Evolutionary conservation across 2,329 filamentous ascomycete species (phyloP).

Genomic region (Epichloe amarillans): DNA sequence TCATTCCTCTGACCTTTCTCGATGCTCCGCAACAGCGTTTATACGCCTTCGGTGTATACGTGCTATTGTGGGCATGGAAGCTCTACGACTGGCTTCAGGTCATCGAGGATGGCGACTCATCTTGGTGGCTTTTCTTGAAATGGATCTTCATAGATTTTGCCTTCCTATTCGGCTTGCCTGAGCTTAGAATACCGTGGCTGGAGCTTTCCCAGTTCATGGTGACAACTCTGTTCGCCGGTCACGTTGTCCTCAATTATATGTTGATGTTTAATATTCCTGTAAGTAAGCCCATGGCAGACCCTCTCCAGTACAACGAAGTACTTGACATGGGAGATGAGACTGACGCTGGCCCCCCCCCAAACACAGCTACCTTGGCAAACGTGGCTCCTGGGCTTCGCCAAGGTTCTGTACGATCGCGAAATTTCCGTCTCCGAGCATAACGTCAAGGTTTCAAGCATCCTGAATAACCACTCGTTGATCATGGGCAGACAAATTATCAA

Average conservation of each 20-base stretch:
- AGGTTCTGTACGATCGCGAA: constrained; percentile 83
- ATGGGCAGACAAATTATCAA: constrained; percentile 96
- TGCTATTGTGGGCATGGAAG: constrained; percentile 65
- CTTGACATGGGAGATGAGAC: neutral
- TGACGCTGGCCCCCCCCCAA: neutral
- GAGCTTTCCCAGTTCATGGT: constrained; percentile 73
- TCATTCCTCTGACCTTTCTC: constrained; percentile 70
- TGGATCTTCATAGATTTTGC: constrained; percentile 79
- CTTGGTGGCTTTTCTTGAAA: constrained; percentile 85
- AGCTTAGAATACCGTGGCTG: constrained; percentile 88
- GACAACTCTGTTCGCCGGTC: constrained; percentile 54
- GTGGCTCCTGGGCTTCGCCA: constrained; percentile 60
- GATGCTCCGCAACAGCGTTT: constrained; percentile 86
- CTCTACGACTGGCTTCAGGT: constrained; percentile 74
- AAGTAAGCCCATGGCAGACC: constrained; percentile 16
- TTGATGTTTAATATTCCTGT: constrained; percentile 87
- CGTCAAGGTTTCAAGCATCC: constrained; percentile 75
- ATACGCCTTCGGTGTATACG: constrained; percentile 72
- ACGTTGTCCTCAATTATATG: constrained; percentile 65
- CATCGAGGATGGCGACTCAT: constrained; percentile 70
- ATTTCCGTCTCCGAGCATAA: constrained; percentile 84
- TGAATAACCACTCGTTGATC: constrained; percentile 88
- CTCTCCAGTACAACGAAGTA: neutral
- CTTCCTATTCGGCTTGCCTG: constrained; percentile 77
- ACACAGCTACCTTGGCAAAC: constrained; percentile 55